Base-by-base conservation (phyloP, 2,329 filamentous ascomycete genomes). In the Fusarium decemcellulare region DNA sequence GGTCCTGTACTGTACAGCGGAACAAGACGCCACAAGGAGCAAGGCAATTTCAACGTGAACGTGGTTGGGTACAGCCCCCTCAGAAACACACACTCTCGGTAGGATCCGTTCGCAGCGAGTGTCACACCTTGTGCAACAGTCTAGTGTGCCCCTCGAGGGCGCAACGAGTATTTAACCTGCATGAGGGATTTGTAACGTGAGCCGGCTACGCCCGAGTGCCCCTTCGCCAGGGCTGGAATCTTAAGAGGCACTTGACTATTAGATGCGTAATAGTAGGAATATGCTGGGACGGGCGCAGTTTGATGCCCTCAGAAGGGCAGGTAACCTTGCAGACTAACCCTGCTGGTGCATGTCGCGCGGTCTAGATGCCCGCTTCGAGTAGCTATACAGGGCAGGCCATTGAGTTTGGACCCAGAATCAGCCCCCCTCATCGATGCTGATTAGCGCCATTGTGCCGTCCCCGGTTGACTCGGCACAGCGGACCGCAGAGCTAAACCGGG, bases 91-190 rank as follows among this genome's bases (percentile, higher is more conserved):
- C 34, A 23, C 47, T 50, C 36, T 18, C 36, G 34, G 48, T 18
- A n/a, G 48, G 34, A 37, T 34, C n/a, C 23, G 18, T 29, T n/a
- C 39, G 29, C 8, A 43, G 40, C 9, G 40, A 40, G 37, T 40
- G 14, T 40, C 37, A n/a, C 37, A n/a, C 32, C 32, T 23, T 34
- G 32, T 12, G 36, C 34, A 30, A 39, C 15, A 39, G 65, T 62
- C 56, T 30, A 48, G 30, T 27, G 46, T 36, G 23, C 11, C 23
- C 15, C 5, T 47, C 30, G 64, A 65, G 58, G 68, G 14, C 30
- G 27, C 15, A 30, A 14, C 30, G 37, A 39, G 39, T 69, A 71
- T 71, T 71, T 71, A 71, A 71, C 29, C 39, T 52, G 39, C 50
- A 52, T 48, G 52, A 52, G 37, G 43, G 52, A 37, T 39, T 55